Evolutionary conservation across 2,329 filamentous ascomycete genomes (phyloP).

Genomic region (Penicillium sp.): DNA sequence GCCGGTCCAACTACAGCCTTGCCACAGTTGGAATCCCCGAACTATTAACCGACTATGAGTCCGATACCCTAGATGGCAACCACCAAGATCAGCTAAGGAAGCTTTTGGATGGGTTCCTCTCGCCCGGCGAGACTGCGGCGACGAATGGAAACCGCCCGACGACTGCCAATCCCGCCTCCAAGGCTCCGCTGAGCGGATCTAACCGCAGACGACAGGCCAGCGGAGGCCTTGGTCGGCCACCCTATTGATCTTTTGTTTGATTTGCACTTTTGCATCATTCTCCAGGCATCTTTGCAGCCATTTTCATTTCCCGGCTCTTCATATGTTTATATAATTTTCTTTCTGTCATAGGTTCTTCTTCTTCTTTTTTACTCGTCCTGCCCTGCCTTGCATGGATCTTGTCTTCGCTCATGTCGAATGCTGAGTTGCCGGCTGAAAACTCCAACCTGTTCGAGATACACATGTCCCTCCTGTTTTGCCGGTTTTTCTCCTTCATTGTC

Average conservation of each 20-base stretch:
- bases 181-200: conserved; percentile 9
- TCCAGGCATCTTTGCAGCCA: background rate
- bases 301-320: conserved; percentile 10
- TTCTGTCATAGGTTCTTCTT: background rate
- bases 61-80: conserved; percentile 18
- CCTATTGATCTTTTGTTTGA: conserved; percentile 26
- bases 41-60: conserved; percentile 7
- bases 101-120: conserved; percentile 39
- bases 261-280: conserved; percentile 9
- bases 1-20: conserved; percentile 34
- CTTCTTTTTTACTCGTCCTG: background rate
- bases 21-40: conserved; percentile 19
- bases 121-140: conserved; percentile 22
- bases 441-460: background rate
- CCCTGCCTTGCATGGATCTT: background rate
- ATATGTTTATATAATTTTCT: conserved; percentile 20
- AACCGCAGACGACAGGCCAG: conserved; percentile 24
- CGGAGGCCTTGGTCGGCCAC: conserved; percentile 34
- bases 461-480: conserved; percentile 2
- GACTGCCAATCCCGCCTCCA: conserved; percentile 9
- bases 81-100: conserved; percentile 36
- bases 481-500: conserved; percentile 8
- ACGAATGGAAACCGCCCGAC: conserved; percentile 18
- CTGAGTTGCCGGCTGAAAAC: background rate
- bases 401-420: background rate